These are phyloP conservation scores for Fragaria iinumae DNA, from an alignment of 306 rosid genomes.

Conservation along the genomic window DNA sequence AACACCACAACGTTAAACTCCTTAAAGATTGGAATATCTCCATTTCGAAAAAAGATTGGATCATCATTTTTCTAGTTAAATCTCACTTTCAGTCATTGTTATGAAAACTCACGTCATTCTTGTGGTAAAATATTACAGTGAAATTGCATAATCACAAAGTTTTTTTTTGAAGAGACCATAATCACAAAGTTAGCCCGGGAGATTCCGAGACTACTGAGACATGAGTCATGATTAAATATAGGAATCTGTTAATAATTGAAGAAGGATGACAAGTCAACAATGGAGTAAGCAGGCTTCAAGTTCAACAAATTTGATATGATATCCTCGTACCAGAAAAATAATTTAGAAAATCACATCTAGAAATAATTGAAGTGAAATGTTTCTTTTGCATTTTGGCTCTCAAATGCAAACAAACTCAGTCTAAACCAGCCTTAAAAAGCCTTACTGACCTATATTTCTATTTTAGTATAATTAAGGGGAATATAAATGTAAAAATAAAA, in stretches of 20 bases:
- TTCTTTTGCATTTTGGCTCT: not conserved
- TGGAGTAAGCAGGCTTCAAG: not conserved
- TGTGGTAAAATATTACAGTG: not conserved
- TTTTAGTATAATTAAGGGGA: too few species aligned
- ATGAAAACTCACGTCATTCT: too few species aligned
- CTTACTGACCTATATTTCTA: too few species aligned
- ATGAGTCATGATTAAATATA: not conserved
- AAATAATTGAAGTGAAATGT: not conserved
- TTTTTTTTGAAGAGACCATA: too few species aligned
- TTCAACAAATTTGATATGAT: not conserved
- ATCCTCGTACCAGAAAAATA: not conserved
- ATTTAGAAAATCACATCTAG: not conserved
- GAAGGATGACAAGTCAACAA: not conserved
- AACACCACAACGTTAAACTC: not conserved
- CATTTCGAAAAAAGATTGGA: too few species aligned
- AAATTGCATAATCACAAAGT: not conserved
- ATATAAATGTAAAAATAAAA: too few species aligned
- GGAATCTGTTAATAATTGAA: not conserved
- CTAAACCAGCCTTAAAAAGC: too few species aligned
- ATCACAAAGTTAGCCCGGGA: not conserved
- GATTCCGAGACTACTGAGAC: not conserved
- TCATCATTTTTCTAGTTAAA: not conserved
- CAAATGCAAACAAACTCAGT: not conserved
- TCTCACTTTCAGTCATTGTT: not conserved
- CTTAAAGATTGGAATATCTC: not conserved